Evolutionary conservation across 2,329 filamentous ascomycete genomes (phyloP).

Genomic region (Phyllosticta capitalensis): DNA sequence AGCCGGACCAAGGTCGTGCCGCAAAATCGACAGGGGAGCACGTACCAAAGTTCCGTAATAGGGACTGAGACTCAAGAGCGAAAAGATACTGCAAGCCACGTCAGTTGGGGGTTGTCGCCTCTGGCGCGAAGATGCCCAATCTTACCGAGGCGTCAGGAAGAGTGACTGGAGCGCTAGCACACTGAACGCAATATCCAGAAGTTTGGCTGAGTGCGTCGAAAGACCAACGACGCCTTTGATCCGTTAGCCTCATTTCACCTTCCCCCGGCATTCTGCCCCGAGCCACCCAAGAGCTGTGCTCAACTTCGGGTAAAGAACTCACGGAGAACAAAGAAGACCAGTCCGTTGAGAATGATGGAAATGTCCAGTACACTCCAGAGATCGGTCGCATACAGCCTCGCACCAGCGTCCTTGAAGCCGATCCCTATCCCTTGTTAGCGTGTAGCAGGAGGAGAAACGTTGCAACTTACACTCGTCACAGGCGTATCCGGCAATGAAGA

Average conservation of each 20-base stretch:
- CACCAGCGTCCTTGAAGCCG: constrained; percentile 5
- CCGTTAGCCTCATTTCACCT: background rate
- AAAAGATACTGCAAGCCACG: constrained; percentile 55
- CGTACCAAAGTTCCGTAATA: constrained; percentile 72
- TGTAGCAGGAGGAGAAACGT: background rate
- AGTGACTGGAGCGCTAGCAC: constrained; percentile 82
- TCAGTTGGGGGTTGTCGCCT: constrained; percentile 12
- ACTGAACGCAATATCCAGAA: constrained; percentile 77
- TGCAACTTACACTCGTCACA: constrained; percentile 56
- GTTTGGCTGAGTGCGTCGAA: constrained; percentile 45
- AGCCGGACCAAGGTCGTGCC: constrained; percentile 2
- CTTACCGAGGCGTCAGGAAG: constrained; percentile 67
- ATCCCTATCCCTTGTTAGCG: constrained; percentile 25
- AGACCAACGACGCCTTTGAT: constrained; percentile 53
- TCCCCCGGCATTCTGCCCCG: no score
- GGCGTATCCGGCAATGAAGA: constrained; percentile 80
- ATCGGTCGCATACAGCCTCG: constrained; percentile 35
- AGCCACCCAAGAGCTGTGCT: background rate
- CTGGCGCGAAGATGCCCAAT: constrained; percentile 8
- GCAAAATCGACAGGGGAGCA: background rate
- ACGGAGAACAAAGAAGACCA: constrained; percentile 64
- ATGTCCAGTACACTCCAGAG: constrained; percentile 64
- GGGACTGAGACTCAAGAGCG: constrained; percentile 73
- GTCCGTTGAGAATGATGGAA: constrained; percentile 60
- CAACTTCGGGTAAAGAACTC: constrained; percentile 28